Conservation (phyloP, 495 filamentous ascomycete genomes). For the Immersiella caudata region DNA sequence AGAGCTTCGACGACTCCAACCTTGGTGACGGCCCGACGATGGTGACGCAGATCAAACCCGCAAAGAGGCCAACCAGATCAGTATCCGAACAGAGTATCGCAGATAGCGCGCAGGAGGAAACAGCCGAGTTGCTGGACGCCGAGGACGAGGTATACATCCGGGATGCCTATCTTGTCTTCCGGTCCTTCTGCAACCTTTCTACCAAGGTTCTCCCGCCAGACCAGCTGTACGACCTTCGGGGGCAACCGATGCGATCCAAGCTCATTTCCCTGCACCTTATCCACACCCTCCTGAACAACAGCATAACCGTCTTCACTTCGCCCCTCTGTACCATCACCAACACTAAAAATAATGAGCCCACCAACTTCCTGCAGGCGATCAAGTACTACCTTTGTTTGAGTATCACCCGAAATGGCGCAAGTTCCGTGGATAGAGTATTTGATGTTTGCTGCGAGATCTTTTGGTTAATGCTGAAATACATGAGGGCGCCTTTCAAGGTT, state of each 20-base stretch:
- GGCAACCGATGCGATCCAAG: slow-evolving; percentile 96
- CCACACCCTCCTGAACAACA: slow-evolving; percentile 90
- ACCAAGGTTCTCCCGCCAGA: slow-evolving; percentile 87
- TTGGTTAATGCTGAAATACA: slow-evolving; percentile 92
- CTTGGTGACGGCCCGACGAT: slow-evolving; percentile 92
- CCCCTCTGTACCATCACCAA: slow-evolving; percentile 87
- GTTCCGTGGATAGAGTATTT: slow-evolving; percentile 86
- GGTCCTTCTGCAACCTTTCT: slow-evolving; percentile 95
- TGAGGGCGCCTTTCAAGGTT: slow-evolving; percentile 92
- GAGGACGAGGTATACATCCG: slow-evolving; percentile 96
- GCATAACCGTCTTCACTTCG: slow-evolving; percentile 83
- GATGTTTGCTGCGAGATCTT: slow-evolving; percentile 97
- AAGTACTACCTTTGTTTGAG: slow-evolving; percentile 95
- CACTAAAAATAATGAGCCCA: slow-evolving; percentile 80
- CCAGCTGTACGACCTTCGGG: slow-evolving; percentile 88
- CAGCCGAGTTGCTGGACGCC: slow-evolving; percentile 71
- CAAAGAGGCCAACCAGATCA: slow-evolving; percentile 59
- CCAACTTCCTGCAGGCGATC: slow-evolving; percentile 89
- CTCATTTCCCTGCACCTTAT: slow-evolving; percentile 92
- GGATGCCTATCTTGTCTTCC: slow-evolving; percentile 95
- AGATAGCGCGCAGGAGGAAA: slow-evolving; percentile 51
- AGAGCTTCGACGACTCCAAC: slow-evolving; percentile 88
- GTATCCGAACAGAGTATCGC: slow-evolving; percentile 56
- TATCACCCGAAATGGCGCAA: slow-evolving; percentile 91
- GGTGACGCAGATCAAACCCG: slow-evolving; percentile 74